Percentiles rank a stretch among this genome's conserved stretches.
phyloP scores from a whole-genome alignment of 2,329 filamentous ascomycete genomes.

The Dactylellina haptotyla region DNA sequence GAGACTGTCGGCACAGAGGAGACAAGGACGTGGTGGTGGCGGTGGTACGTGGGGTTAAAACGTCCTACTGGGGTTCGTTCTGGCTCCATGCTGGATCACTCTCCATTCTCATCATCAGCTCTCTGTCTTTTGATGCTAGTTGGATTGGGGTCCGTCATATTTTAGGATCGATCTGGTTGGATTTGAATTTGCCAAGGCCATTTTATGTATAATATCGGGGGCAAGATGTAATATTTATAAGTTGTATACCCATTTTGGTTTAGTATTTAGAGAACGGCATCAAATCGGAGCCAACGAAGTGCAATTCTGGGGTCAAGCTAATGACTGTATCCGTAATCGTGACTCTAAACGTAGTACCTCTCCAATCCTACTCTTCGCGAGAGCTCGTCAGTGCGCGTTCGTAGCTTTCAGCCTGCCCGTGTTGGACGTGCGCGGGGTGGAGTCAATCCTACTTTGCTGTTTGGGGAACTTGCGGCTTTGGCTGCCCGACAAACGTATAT shows the following conservation, averaged over 20 bases:
- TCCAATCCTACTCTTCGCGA: constrained; percentile 12
- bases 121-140: no score
- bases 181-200: no score
- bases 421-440: not conserved
- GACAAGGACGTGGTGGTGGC: constrained; percentile 82
- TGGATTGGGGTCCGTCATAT: not conserved
- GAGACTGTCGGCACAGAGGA: constrained; percentile 87
- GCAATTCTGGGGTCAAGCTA: not conserved
- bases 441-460: constrained; percentile 18
- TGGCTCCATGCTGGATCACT: no score
- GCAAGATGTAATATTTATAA: not conserved
- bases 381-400: no score
- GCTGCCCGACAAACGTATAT: not conserved
- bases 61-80: no score
- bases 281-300: not conserved
- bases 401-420: not conserved
- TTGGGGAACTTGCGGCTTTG: constrained; percentile 15
- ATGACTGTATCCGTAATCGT: not conserved
- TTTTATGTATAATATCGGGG: not conserved
- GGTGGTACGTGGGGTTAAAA: constrained; percentile 84
- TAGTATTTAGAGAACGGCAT: not conserved
- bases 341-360: constrained; percentile 3
- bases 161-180: not conserved
- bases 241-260: constrained; percentile 17
- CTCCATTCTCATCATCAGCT: no score